phyloP scores from a whole-genome alignment of 1,284 basidiomycete species.

The Leccinum holopus region DNA sequence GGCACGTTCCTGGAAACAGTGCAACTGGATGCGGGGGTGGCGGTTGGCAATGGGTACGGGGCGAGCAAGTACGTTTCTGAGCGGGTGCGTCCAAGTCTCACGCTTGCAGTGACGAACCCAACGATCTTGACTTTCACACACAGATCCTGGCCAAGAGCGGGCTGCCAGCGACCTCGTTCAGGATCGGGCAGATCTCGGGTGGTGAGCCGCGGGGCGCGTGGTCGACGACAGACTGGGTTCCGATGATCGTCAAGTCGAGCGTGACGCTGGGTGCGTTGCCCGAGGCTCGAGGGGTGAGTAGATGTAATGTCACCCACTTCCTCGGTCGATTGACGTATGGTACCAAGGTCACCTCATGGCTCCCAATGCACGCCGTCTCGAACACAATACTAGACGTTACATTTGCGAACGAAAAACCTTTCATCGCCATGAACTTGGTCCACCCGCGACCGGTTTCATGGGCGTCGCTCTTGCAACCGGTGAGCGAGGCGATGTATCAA shows the following conservation, averaged over 20 bases:
- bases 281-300: slow-evolving; percentile 20
- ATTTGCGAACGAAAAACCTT: slow-evolving; percentile 18
- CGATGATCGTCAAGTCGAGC: slow-evolving; percentile 29
- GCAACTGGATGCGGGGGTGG: slow-evolving; percentile 15
- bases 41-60: slow-evolving; percentile 23
- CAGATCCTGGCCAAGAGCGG: slow-evolving; percentile 23
- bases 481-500: slow-evolving; percentile 18
- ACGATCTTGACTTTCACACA: not conserved
- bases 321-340: not conserved
- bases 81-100: slow-evolving; percentile 19
- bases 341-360: slow-evolving; percentile 27
- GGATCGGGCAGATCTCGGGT: slow-evolving; percentile 27
- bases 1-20: slow-evolving; percentile 25
- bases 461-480: slow-evolving; percentile 21
- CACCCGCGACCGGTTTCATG: slow-evolving; percentile 28
- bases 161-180: slow-evolving; percentile 19
- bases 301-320: not conserved
- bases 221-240: slow-evolving; percentile 25
- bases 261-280: slow-evolving; percentile 24
- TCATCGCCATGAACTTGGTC: slow-evolving; percentile 27
- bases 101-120: not conserved
- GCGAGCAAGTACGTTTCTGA: slow-evolving; percentile 28
- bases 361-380: slow-evolving; percentile 30
- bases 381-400: slow-evolving; percentile 26
- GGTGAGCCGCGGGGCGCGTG: slow-evolving; percentile 23